Evolutionary conservation across 805 yeast genomes (phyloP).

Genomic region (Spathaspora girioi): DNA sequence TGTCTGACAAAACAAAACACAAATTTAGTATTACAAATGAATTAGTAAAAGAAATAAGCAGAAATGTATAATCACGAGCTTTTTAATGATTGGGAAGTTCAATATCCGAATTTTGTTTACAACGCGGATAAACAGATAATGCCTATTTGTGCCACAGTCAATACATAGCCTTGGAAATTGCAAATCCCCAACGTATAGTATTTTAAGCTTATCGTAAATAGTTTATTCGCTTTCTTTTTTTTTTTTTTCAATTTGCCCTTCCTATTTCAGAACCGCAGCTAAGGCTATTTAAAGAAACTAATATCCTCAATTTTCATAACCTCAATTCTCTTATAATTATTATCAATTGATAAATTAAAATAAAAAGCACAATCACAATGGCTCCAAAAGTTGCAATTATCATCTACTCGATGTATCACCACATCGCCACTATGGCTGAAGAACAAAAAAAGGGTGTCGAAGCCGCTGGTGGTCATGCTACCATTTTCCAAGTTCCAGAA

Average conservation of each 20-base stretch:
- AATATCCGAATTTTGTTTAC: neutral
- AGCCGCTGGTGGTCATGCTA: constrained; percentile 66
- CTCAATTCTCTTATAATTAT: neutral
- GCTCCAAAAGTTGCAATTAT: constrained; percentile 40
- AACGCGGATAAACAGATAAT: neutral
- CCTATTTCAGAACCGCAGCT: neutral
- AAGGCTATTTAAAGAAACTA: neutral
- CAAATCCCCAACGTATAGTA: too few species aligned
- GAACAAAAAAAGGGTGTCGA: constrained; percentile 65
- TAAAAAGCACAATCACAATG: constrained; percentile 14
- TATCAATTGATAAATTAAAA: constrained; percentile 4
- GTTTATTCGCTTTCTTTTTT: neutral
- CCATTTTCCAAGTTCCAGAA: constrained; percentile 71
- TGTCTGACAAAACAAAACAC: neutral
- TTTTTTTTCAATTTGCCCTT: neutral
- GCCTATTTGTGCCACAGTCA: too few species aligned
- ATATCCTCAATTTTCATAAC: neutral
- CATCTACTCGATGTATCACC: constrained; percentile 76
- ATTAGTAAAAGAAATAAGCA: neutral
- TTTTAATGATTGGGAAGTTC: neutral
- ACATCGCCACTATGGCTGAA: constrained; percentile 64
- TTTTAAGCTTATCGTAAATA: too few species aligned
- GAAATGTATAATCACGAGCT: neutral
- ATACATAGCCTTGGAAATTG: too few species aligned
- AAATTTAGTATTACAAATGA: neutral